These are phyloP conservation scores for Verticillium nubilum DNA, from an alignment of 2,329 filamentous ascomycete species.

Conservation along the genomic window DNA sequence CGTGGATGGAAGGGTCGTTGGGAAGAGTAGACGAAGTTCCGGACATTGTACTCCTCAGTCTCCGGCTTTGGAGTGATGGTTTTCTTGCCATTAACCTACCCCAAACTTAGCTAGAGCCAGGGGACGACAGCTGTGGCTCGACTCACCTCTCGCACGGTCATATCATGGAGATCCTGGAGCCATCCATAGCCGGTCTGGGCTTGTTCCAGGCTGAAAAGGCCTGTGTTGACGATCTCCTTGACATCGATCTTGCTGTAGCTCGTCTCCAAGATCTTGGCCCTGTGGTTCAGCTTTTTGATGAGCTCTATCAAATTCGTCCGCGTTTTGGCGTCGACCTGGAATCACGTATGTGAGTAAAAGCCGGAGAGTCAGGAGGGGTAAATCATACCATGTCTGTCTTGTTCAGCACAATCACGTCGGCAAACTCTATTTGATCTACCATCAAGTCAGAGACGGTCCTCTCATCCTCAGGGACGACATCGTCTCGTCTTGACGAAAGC, in stretches of 20 bases:
- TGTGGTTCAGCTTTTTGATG: slow-evolving; percentile 58
- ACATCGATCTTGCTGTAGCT: slow-evolving; percentile 56
- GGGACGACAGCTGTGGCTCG: too few species aligned
- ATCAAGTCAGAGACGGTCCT: slow-evolving; percentile 69
- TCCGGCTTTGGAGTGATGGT: slow-evolving; percentile 62
- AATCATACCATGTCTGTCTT: slow-evolving; percentile 56
- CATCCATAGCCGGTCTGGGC: slow-evolving; percentile 63
- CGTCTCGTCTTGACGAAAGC: slow-evolving; percentile 56
- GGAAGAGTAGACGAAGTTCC: slow-evolving; percentile 64
- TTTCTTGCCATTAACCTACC: slow-evolving; percentile 38
- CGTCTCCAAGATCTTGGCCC: slow-evolving; percentile 58
- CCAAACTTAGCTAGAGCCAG: background rate
- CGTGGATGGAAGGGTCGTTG: slow-evolving; percentile 48
- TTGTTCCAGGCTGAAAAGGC: slow-evolving; percentile 57
- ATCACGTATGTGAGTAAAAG: too few species aligned
- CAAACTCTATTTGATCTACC: slow-evolving; percentile 74
- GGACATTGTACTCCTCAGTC: slow-evolving; percentile 67
- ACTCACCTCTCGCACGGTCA: slow-evolving; percentile 54
- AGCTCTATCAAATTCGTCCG: slow-evolving; percentile 44
- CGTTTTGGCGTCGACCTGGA: slow-evolving; percentile 30
- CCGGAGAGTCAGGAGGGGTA: background rate
- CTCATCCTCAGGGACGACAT: slow-evolving; percentile 62
- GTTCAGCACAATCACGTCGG: slow-evolving; percentile 67
- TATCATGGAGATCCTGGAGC: slow-evolving; percentile 64
- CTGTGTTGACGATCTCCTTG: slow-evolving; percentile 58